phyloP scores from a whole-genome alignment of 2,329 filamentous ascomycete genomes.

The Macrophomina tecta region DNA sequence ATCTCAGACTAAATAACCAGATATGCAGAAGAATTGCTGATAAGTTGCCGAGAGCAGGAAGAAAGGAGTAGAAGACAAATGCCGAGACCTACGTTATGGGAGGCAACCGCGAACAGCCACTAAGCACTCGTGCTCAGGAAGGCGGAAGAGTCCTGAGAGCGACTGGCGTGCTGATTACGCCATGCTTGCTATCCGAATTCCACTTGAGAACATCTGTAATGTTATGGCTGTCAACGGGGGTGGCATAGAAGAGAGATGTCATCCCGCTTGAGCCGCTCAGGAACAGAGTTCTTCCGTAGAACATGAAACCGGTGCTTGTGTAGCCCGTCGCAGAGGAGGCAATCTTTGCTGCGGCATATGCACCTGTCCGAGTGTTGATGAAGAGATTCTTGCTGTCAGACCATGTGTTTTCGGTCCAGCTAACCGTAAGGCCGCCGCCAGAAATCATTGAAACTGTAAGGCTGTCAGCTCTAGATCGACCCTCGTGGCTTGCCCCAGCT shows the following conservation, averaged over 20 bases:
- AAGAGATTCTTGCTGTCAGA: slow-evolving; percentile 18
- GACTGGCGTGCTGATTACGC: slow-evolving; percentile 8
- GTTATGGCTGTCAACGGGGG: slow-evolving; percentile 1
- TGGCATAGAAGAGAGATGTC: slow-evolving; percentile 19
- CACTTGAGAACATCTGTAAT: slow-evolving; percentile 3
- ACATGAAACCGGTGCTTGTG: slow-evolving; percentile 13
- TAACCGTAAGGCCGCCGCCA: background rate
- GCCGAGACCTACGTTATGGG: too few relatives aligned
- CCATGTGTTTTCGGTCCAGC: background rate
- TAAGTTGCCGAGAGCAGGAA: too few relatives aligned
- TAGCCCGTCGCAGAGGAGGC: slow-evolving; percentile 4
- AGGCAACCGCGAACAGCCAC: too few relatives aligned
- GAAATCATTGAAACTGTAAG: background rate
- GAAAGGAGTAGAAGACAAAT: too few relatives aligned
- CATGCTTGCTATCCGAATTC: slow-evolving; percentile 16
- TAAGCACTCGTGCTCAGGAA: background rate
- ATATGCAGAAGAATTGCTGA: too few relatives aligned
- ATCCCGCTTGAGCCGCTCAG: background rate
- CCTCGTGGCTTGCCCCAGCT: too few relatives aligned
- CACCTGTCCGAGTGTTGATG: background rate
- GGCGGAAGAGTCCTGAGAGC: slow-evolving; percentile 11
- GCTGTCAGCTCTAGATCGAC: background rate
- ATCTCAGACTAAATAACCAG: too few relatives aligned
- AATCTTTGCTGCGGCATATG: slow-evolving; percentile 19
- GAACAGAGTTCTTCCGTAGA: slow-evolving; percentile 20